phyloP scores from a whole-genome alignment of 306 rosid species.

The Begonia masoniana region DNA sequence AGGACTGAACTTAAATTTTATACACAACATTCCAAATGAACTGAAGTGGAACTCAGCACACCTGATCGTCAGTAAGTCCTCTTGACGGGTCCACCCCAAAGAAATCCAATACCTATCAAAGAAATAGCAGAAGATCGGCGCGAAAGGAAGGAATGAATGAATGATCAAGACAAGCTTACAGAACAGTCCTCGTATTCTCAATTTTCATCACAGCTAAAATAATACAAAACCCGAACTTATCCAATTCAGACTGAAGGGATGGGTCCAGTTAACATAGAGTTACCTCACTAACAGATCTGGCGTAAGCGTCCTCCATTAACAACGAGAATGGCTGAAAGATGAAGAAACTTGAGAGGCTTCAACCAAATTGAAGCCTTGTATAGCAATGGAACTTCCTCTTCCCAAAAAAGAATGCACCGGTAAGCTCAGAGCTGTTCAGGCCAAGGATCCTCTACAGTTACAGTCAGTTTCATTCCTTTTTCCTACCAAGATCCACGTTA shows the following conservation, averaged over 20 bases:
- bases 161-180: not conserved
- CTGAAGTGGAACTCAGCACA: conserved; percentile 12
- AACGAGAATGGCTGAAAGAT: conserved; percentile 27
- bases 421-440: not conserved
- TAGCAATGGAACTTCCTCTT: not conserved
- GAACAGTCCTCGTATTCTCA: not conserved
- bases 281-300: conserved; percentile 85
- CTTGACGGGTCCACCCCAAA: conserved; percentile 65
- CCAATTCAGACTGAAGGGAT: not conserved
- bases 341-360: not conserved
- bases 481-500: not conserved
- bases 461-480: not conserved
- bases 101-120: conserved; percentile 66
- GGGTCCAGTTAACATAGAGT: conserved; percentile 1
- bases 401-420: not conserved
- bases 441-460: not conserved
- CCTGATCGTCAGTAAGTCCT: conserved; percentile 79
- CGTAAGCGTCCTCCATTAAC: conserved; percentile 82
- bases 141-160: not conserved
- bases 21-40: not conserved
- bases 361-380: not conserved
- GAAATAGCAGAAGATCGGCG: not conserved
- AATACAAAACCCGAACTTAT: not conserved
- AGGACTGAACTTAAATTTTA: not conserved
- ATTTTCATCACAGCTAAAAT: not conserved